A percentile compares a stretch with the other conserved stretches of the same genome.
Conservation (phyloP, 257 asterid genomes). For the Forsythia viridissima region DNA sequence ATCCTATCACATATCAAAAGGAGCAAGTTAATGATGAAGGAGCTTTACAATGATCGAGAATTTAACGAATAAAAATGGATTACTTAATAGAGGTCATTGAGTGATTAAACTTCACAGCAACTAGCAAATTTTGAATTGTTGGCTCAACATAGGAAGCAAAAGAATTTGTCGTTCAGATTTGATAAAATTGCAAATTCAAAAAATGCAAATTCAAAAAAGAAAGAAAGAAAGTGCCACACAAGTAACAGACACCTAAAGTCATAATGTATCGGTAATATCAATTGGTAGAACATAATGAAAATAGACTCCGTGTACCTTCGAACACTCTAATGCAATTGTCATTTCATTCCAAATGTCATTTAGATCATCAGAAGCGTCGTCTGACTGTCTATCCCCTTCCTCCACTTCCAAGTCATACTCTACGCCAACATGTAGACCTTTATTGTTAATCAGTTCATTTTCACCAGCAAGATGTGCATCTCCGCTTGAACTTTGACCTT, state of each 20-base stretch:
- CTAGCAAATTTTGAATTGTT: not conserved
- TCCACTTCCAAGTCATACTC: slow-evolving; percentile 54
- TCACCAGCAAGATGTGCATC: slow-evolving; percentile 28
- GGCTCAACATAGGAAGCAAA: not conserved
- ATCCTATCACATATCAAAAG: slow-evolving; percentile 16
- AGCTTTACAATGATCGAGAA: not conserved
- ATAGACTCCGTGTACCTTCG: slow-evolving; percentile 55
- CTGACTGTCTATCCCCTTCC: slow-evolving; percentile 44
- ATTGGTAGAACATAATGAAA: not conserved
- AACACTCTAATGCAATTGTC: slow-evolving; percentile 71
- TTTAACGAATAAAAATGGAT: too few relatives aligned
- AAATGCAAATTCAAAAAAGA: not conserved
- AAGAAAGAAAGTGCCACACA: not conserved
- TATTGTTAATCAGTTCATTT: slow-evolving; percentile 29
- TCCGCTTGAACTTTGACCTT: slow-evolving; percentile 14
- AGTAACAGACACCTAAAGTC: not conserved
- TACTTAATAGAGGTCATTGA: too few relatives aligned
- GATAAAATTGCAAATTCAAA: not conserved
- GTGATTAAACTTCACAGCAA: too few relatives aligned
- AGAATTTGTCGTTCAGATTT: not conserved
- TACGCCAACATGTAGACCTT: slow-evolving; percentile 58
- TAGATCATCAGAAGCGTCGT: slow-evolving; percentile 58
- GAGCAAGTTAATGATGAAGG: not conserved
- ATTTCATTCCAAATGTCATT: slow-evolving; percentile 84
- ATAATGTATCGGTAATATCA: not conserved